Conservation (phyloP, 2,329 filamentous ascomycete genomes). For the Penicillium sp. region DNA sequence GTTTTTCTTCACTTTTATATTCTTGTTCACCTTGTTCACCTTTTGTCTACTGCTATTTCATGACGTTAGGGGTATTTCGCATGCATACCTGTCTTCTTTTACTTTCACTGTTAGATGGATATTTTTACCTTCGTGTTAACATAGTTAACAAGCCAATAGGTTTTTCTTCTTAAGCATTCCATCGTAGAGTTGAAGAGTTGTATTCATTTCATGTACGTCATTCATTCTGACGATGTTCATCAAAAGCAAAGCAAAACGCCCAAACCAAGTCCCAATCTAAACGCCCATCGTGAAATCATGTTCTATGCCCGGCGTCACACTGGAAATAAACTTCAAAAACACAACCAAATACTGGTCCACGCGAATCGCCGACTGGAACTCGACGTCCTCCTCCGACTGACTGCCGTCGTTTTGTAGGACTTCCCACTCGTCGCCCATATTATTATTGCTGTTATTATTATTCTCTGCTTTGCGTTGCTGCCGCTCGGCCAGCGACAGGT, state of each 20-base stretch:
- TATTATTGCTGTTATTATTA: conserved; percentile 16
- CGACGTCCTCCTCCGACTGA: conserved; percentile 44
- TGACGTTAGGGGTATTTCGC: background rate
- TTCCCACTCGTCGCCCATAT: conserved; percentile 59
- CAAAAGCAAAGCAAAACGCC: background rate
- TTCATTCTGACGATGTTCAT: background rate
- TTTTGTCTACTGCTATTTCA: background rate
- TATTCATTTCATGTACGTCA: no score
- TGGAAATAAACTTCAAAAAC: conserved; percentile 67
- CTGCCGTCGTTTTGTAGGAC: conserved; percentile 44
- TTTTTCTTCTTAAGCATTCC: background rate
- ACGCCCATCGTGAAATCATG: conserved; percentile 97
- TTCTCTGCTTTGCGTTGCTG: conserved; percentile 9
- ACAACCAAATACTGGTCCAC: conserved; percentile 52
- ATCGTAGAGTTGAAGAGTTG: no score
- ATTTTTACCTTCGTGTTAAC: background rate
- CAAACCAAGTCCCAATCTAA: conserved; percentile 46
- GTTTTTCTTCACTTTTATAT: no score
- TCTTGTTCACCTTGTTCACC: background rate
- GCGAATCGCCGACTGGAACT: conserved; percentile 45
- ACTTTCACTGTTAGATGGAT: background rate
- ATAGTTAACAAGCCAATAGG: background rate
- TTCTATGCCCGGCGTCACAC: conserved; percentile 93
- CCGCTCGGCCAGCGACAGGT: conserved; percentile 54
- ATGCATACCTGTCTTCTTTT: background rate